A percentile compares a stretch with the other conserved stretches of the same genome.
phyloP scores from a whole-genome alignment of 2,329 filamentous ascomycete species.

The Cladosporium colombiae region DNA sequence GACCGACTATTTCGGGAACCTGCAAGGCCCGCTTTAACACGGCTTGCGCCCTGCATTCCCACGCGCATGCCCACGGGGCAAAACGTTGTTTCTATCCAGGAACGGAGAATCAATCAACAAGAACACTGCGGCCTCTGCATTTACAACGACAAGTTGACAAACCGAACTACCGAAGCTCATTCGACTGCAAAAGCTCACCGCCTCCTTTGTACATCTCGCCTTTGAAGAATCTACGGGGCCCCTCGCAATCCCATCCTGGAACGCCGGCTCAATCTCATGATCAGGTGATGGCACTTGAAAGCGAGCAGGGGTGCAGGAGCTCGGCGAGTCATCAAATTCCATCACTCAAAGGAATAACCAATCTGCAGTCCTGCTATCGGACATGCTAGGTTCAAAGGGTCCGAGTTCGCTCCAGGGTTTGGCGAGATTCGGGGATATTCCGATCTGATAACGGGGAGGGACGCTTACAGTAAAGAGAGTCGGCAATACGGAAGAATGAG shows the following conservation, averaged over 20 bases:
- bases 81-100: neutral
- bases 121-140: neutral
- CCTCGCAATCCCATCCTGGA: neutral
- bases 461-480: neutral
- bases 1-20: neutral
- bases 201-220: neutral
- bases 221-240: neutral
- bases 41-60: neutral
- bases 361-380: neutral
- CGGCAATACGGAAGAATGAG: neutral
- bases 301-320: neutral
- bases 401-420: neutral
- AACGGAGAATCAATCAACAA: neutral
- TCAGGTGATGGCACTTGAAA: neutral
- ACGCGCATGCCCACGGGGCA: neutral
- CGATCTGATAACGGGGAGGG: neutral
- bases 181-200: neutral
- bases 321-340: neutral
- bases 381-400: neutral
- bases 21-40: neutral
- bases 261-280: neutral
- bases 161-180: neutral
- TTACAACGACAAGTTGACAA: neutral
- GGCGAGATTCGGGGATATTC: neutral
- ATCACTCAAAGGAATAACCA: neutral